phyloP scores from a whole-genome alignment of 768 basidiomycete genomes.

The Pulveroboletus sp. region DNA sequence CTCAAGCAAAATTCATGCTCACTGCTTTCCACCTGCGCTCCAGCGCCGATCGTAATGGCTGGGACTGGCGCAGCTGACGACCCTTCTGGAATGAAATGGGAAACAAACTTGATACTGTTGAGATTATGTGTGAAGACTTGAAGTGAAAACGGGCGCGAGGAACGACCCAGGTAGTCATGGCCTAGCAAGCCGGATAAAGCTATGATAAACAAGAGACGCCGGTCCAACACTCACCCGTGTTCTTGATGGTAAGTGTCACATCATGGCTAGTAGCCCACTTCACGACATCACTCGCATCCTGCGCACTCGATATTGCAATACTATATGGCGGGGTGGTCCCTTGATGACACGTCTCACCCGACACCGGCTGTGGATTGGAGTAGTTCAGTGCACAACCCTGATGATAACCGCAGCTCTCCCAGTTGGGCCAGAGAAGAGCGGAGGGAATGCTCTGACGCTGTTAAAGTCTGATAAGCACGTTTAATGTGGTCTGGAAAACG shows the following conservation, averaged over 20 bases:
- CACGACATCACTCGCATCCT: constrained; percentile 19
- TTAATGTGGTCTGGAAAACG: no score
- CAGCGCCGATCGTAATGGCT: constrained; percentile 14
- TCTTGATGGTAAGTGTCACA: constrained; percentile 21
- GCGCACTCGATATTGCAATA: constrained; percentile 12
- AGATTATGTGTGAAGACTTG: constrained; percentile 22
- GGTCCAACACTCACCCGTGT: constrained; percentile 13
- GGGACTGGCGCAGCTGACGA: constrained; percentile 12
- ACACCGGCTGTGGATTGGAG: constrained; percentile 14
- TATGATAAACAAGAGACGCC: neutral
- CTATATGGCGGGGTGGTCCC: constrained; percentile 21
- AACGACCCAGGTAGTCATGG: constrained; percentile 22
- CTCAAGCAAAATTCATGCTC: neutral
- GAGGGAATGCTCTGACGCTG: constrained; percentile 20
- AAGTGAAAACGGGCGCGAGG: constrained; percentile 21
- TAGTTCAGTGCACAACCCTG: constrained; percentile 20
- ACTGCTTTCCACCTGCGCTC: constrained; percentile 13
- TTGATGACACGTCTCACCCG: constrained; percentile 10
- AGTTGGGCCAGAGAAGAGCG: constrained; percentile 23
- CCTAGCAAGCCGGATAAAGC: constrained; percentile 8
- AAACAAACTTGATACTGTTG: constrained; percentile 9
- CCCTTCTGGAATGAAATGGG: constrained; percentile 19
- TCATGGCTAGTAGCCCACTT: constrained; percentile 19
- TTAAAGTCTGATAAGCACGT: neutral
- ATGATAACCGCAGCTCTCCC: constrained; percentile 18